phyloP scores from a whole-genome alignment of 768 basidiomycete genomes.

The Tulasnella sp. region DNA sequence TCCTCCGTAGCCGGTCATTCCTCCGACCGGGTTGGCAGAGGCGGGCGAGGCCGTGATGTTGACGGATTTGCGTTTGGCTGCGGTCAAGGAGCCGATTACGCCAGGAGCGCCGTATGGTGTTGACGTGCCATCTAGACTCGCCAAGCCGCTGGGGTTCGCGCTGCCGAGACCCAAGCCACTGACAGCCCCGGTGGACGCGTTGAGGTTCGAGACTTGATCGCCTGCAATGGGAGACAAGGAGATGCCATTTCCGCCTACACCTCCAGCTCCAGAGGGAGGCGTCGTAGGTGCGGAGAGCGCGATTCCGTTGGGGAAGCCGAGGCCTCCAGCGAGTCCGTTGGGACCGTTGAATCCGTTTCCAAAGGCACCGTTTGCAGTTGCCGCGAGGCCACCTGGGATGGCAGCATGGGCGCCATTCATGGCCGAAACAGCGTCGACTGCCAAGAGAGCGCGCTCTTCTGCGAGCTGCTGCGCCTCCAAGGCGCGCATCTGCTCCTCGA shows the following conservation, averaged over 20 bases:
- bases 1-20: neutral
- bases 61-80: slow-evolving; percentile 16
- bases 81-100: neutral
- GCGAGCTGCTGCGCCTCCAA: slow-evolving; percentile 89
- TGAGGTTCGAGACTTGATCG: slow-evolving; percentile 33
- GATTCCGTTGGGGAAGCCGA: slow-evolving; percentile 54
- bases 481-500: slow-evolving; percentile 94
- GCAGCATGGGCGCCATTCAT: neutral
- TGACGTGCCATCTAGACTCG: neutral
- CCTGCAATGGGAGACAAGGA: slow-evolving; percentile 15
- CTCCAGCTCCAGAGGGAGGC: slow-evolving; percentile 61
- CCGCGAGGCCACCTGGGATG: neutral
- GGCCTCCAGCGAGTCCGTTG: neutral
- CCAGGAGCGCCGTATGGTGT: neutral
- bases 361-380: slow-evolving; percentile 31
- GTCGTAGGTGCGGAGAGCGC: slow-evolving; percentile 88
- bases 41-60: slow-evolving; percentile 20
- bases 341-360: slow-evolving; percentile 40
- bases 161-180: slow-evolving; percentile 41
- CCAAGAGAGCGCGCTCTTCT: slow-evolving; percentile 58
- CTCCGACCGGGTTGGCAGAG: neutral
- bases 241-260: neutral
- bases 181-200: slow-evolving; percentile 43
- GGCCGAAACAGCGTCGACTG: slow-evolving; percentile 51
- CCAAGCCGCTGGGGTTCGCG: neutral